Evolutionary conservation across 2,329 filamentous ascomycete species (phyloP).

Genomic region (Hysterium pulicare): DNA sequence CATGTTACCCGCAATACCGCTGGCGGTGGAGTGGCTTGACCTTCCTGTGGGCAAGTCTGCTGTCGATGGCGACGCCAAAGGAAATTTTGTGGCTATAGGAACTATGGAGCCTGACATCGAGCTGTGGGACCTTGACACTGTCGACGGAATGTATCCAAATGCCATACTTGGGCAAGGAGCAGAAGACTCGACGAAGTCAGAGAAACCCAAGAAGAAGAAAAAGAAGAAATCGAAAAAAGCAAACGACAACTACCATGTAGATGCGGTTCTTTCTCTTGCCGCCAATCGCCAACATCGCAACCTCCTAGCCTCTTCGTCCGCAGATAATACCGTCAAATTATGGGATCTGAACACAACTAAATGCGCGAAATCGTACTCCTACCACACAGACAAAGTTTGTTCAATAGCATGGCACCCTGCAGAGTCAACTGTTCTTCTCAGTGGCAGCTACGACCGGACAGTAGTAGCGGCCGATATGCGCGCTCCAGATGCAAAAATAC

Average conservation of each 20-base stretch:
- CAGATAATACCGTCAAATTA: constrained; percentile 94
- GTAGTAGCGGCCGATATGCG: constrained; percentile 96
- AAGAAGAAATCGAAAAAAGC: constrained; percentile 86
- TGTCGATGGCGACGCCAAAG: constrained; percentile 62
- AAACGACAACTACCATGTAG: constrained; percentile 90
- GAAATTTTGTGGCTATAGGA: constrained; percentile 91
- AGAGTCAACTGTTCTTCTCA: constrained; percentile 84
- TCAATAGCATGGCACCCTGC: constrained; percentile 88
- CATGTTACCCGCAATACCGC: constrained; percentile 94
- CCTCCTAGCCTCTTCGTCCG: constrained; percentile 88
- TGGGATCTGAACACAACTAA: constrained; percentile 93
- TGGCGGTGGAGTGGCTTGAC: constrained; percentile 94
- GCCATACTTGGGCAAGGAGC: constrained; percentile 77
- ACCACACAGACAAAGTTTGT: constrained; percentile 98
- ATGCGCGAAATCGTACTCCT: constrained; percentile 91
- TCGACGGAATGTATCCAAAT: constrained; percentile 98
- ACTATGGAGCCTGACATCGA: constrained; percentile 99
- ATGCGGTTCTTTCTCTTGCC: constrained; percentile 85
- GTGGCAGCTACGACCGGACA: constrained; percentile 91
- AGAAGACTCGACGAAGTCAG: constrained; percentile 50
- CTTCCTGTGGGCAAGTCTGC: constrained; percentile 74
- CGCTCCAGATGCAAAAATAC: constrained; percentile 75
- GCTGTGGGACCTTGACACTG: constrained; percentile 93
- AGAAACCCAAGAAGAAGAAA: constrained; percentile 76
- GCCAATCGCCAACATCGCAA: constrained; percentile 93